These are phyloP conservation scores for Kodamaea sp. DNA, from an alignment of 1,139 yeast species.

Conservation along the genomic window DNA sequence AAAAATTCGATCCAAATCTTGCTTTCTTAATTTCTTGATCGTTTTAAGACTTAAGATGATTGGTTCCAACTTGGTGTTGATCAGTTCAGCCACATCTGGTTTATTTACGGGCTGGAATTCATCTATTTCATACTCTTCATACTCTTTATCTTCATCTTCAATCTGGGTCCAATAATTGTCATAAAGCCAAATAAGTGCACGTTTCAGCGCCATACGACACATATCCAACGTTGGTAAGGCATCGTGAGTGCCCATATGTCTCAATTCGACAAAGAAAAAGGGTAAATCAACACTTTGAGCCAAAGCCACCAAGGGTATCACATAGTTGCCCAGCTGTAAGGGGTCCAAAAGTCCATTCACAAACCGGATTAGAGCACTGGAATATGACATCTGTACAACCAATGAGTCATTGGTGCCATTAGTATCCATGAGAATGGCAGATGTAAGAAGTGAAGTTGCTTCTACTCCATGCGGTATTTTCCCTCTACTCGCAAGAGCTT, in stretches of 20 bases:
- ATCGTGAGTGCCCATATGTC: conserved; percentile 94
- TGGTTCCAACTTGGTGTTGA: conserved; percentile 3
- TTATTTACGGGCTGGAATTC: neutral
- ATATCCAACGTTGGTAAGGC: conserved; percentile 66
- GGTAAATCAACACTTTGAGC: conserved; percentile 75
- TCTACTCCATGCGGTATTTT: conserved; percentile 46
- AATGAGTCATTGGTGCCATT: conserved; percentile 20
- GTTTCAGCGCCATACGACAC: conserved; percentile 52
- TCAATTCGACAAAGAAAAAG: conserved; percentile 76
- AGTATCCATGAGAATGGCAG: conserved; percentile 37
- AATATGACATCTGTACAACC: conserved; percentile 49
- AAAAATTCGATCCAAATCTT: conserved; percentile 34
- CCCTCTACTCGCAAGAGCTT: conserved; percentile 37
- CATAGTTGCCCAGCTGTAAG: conserved; percentile 71
- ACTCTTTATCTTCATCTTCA: conserved; percentile 24
- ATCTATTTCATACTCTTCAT: conserved; percentile 16
- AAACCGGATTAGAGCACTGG: conserved; percentile 80
- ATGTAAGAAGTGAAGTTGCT: conserved; percentile 59
- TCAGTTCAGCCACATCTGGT: neutral
- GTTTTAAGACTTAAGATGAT: conserved; percentile 20
- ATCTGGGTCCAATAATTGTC: conserved; percentile 68
- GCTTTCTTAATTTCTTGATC: conserved; percentile 43
- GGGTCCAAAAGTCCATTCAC: conserved; percentile 93
- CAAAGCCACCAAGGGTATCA: conserved; percentile 71
- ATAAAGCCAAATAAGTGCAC: conserved; percentile 75